phyloP scores from a whole-genome alignment of 352 stramenopile genomes.

The Phytopythium helicoides region DNA sequence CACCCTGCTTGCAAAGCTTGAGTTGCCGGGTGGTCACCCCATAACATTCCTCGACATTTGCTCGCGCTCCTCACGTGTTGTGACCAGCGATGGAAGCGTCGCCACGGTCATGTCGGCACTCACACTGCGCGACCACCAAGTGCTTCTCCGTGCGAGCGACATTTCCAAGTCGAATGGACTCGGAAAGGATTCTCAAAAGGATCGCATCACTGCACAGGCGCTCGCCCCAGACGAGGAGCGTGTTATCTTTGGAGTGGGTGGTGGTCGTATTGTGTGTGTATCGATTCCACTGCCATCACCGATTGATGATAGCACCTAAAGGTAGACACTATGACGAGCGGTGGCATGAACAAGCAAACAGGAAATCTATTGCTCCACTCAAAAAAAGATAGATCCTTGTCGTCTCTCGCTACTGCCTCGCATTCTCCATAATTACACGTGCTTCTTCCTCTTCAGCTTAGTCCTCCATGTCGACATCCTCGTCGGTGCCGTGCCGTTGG shows the following conservation, averaged over 20 bases:
- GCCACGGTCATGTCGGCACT: conserved; percentile 50
- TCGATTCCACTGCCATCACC: conserved; percentile 29
- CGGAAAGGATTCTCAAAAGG: conserved; percentile 7
- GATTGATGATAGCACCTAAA: conserved; percentile 8
- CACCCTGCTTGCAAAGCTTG: conserved; percentile 34
- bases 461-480: conserved; percentile 85
- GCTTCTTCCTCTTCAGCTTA: conserved; percentile 18
- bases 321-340: conserved; percentile 30
- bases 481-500: conserved; percentile 31
- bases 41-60: conserved; percentile 62
- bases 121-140: conserved; percentile 39
- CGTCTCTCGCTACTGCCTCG: conserved; percentile 1
- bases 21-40: conserved; percentile 17
- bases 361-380: conserved; percentile 43
- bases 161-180: background rate
- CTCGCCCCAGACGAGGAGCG: conserved; percentile 77
- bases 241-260: conserved; percentile 64
- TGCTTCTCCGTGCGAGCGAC: conserved; percentile 45
- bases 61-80: conserved; percentile 59
- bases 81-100: conserved; percentile 55
- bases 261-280: conserved; percentile 48
- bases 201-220: conserved; percentile 54
- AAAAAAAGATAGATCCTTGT: no score
- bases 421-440: conserved; percentile 12
- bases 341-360: conserved; percentile 8